A percentile compares a stretch with the other conserved stretches of the same genome.
Conservation (phyloP, 2,329 filamentous ascomycete species). For the Nothopassalora personata region DNA sequence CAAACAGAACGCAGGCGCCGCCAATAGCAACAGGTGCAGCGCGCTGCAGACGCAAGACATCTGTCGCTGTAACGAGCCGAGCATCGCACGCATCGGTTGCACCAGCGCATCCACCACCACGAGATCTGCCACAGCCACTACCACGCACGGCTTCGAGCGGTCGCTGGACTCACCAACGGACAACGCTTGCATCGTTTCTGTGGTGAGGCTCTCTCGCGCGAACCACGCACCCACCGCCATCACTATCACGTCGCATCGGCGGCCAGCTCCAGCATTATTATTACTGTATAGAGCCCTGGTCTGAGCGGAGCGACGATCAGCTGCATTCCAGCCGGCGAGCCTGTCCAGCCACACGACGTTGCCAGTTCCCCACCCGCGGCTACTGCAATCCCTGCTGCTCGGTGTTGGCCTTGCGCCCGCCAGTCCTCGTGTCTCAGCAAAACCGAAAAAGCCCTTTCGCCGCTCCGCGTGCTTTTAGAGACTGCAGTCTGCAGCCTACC, state of each 20-base stretch:
- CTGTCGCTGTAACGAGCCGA: conserved; percentile 4
- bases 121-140: not conserved
- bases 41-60: conserved; percentile 6
- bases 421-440: conserved; percentile 19
- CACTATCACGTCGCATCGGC: not conserved
- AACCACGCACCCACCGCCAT: not conserved
- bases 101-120: not conserved
- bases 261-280: not conserved
- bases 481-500: conserved; percentile 18
- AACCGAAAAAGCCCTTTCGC: conserved; percentile 15
- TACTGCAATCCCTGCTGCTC: conserved; percentile 13
- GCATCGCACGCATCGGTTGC: not conserved
- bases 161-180: not conserved
- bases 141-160: not conserved
- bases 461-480: conserved; percentile 17
- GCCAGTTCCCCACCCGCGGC: conserved; percentile 13
- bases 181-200: not conserved
- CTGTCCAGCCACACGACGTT: conserved; percentile 18
- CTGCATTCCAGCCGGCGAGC: conserved; percentile 12
- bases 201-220: not conserved
- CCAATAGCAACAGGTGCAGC: not conserved
- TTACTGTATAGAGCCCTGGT: conserved; percentile 3
- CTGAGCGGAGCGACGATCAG: conserved; percentile 12
- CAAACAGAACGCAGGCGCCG: not conserved
- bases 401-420: conserved; percentile 10